phyloP scores from a whole-genome alignment of 1,284 basidiomycete genomes.

The Ganoderma sinense region DNA sequence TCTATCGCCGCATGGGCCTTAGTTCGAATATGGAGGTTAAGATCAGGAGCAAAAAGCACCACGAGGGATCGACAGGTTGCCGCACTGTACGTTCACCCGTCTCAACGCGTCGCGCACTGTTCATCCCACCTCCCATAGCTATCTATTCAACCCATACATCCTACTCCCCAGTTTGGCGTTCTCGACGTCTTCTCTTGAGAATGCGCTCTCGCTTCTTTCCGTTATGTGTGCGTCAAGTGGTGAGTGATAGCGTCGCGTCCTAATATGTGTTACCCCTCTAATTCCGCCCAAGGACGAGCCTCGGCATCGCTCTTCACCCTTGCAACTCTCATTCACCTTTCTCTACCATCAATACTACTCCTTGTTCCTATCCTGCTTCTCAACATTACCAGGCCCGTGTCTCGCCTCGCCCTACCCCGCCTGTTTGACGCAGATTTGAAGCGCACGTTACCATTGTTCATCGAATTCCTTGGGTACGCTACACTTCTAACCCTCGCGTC shows the following conservation, averaged over 20 bases:
- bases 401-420: slow-evolving; percentile 69
- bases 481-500: slow-evolving; percentile 55
- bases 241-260: slow-evolving; percentile 41
- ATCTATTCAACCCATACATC: slow-evolving; percentile 90
- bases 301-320: slow-evolving; percentile 69
- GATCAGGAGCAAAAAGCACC: slow-evolving; percentile 54
- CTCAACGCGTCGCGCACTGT: neutral
- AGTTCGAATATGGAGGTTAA: slow-evolving; percentile 69
- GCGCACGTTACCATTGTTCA: slow-evolving; percentile 48
- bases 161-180: slow-evolving; percentile 80
- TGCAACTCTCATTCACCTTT: slow-evolving; percentile 75
- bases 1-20: slow-evolving; percentile 71
- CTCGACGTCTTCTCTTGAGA: slow-evolving; percentile 86
- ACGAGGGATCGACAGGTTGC: slow-evolving; percentile 65
- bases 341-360: slow-evolving; percentile 75
- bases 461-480: slow-evolving; percentile 61
- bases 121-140: slow-evolving; percentile 52
- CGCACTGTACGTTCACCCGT: slow-evolving; percentile 57
- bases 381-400: slow-evolving; percentile 63
- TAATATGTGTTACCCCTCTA: neutral
- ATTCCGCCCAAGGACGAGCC: slow-evolving; percentile 52
- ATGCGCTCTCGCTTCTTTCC: slow-evolving; percentile 69
- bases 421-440: slow-evolving; percentile 48
- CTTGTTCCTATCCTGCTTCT: slow-evolving; percentile 75
- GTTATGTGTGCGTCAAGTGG: slow-evolving; percentile 80